These are phyloP conservation scores for Coemansia sp. DNA, from an alignment of 192 early-diverging fungal species.

Conservation along the genomic window DNA sequence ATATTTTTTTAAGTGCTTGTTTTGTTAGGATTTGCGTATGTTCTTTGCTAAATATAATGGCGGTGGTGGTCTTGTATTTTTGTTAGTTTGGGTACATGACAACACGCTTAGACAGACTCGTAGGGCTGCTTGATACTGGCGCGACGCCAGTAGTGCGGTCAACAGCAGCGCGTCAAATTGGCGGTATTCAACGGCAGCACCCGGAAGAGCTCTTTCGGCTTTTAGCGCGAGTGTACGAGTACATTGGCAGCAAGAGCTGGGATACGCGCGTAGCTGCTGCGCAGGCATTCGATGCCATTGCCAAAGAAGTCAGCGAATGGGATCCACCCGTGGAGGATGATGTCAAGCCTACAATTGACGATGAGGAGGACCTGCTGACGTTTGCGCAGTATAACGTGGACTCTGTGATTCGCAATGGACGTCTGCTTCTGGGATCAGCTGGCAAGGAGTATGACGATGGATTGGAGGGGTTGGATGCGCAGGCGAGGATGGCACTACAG, in stretches of 20 bases:
- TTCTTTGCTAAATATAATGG: neutral
- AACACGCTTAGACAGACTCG: slow-evolving; percentile 87
- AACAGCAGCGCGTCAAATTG: slow-evolving; percentile 95
- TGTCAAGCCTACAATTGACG: slow-evolving; percentile 14
- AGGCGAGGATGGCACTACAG: slow-evolving; percentile 81
- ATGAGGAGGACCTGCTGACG: slow-evolving; percentile 61
- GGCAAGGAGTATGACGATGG: slow-evolving; percentile 92
- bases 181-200: slow-evolving; percentile 91
- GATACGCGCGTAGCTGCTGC: slow-evolving; percentile 95
- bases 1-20: neutral
- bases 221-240: slow-evolving; percentile 62
- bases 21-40: neutral
- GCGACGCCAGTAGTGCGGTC: slow-evolving; percentile 82
- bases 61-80: neutral
- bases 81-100: slow-evolving; percentile 21
- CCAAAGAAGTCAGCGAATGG: slow-evolving; percentile 88
- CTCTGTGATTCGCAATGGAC: slow-evolving; percentile 76
- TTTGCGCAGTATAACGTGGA: slow-evolving; percentile 87
- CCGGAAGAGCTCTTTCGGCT: slow-evolving; percentile 90
- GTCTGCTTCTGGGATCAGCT: slow-evolving; percentile 78
- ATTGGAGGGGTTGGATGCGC: slow-evolving; percentile 73
- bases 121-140: slow-evolving; percentile 92
- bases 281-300: slow-evolving; percentile 89
- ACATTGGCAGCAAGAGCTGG: slow-evolving; percentile 89
- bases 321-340: slow-evolving; percentile 55